Evolutionary conservation across 2,329 filamentous ascomycete species (phyloP).

Genomic region (Aspergillus sp.): DNA sequence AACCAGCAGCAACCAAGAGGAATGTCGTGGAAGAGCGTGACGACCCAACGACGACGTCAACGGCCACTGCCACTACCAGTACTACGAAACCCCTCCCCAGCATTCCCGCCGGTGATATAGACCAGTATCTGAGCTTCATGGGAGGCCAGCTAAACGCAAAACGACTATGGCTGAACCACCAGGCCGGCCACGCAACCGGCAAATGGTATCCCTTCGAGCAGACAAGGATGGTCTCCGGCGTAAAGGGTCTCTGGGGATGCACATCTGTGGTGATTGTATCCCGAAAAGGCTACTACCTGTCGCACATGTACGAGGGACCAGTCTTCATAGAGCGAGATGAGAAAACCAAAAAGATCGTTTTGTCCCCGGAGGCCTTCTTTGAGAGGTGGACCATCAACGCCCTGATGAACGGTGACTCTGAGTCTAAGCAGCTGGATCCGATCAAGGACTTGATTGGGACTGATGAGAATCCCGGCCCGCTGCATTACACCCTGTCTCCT

Average conservation of each 20-base stretch:
- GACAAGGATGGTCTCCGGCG: background rate
- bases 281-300: conserved; percentile 1
- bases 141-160: background rate
- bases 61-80: background rate
- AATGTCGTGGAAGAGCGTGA: background rate
- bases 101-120: background rate
- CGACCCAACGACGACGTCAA: too few relatives aligned
- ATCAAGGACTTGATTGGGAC: background rate
- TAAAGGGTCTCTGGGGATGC: conserved; percentile 5
- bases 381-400: background rate
- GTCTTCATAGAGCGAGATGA: background rate
- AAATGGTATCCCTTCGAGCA: background rate
- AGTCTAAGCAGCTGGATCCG: background rate
- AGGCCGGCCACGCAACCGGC: background rate
- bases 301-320: conserved; percentile 4
- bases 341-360: background rate
- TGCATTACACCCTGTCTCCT: background rate
- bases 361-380: background rate
- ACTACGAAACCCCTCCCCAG: background rate
- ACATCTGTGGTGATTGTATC: conserved; percentile 1
- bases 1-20: background rate
- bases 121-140: background rate
- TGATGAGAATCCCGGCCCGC: background rate
- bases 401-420: background rate
- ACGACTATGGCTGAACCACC: background rate